Evolutionary conservation across 2,329 filamentous ascomycete genomes (phyloP), one percentile per base, ranked within the genome.

Genomic region (Exophiala bonariae): DNA sequence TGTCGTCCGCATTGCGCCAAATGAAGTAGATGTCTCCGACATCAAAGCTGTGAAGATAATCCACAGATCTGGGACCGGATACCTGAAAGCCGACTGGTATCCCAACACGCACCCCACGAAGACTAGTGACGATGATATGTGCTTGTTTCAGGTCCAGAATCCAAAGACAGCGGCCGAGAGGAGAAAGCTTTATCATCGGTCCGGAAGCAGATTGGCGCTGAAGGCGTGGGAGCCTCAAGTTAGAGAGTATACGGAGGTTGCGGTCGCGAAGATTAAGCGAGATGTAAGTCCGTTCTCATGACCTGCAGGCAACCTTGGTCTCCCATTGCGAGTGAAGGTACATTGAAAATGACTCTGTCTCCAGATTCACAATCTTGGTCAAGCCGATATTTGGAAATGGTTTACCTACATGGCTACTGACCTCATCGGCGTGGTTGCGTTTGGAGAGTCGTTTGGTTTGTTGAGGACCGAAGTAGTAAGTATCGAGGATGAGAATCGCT

Each of bases 1-100:
- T 19, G 33, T 38, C 6, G 33, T 45, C 26, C 42, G 42, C 19
- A 28, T 45, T n/a, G 42, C 28, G 16, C 42, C 42, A 6, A 45
- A 45, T 17, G 14, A 28, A 8, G 33, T 45, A 13, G 19, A 38
- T 20, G 28, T 44, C 14, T 17, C 28, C 5, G 41, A 44, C 9
- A 14, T 44, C 11, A 6, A 44, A 13, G 41, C 28, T 5, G 36
- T 37, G 8, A 26, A 41, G 13, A n/a, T n/a, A 14, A 34, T 34
- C 17, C 32, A 34, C 32, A 34, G 17, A n/a, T 14, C 17, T 18
- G 32, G 32, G 6, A 34, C 13, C 6, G 32, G 32, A 8, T 18
- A 7, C n/a, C 17, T 14, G 5, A 34, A 34, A n/a, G 17, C n/a
- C n/a, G 32, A 34, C 13, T 34, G 32, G 32, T 34, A 34, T n/a